Conservation (phyloP, 192 early-diverging fungal genomes). For the Haplosporangium gracile region DNA sequence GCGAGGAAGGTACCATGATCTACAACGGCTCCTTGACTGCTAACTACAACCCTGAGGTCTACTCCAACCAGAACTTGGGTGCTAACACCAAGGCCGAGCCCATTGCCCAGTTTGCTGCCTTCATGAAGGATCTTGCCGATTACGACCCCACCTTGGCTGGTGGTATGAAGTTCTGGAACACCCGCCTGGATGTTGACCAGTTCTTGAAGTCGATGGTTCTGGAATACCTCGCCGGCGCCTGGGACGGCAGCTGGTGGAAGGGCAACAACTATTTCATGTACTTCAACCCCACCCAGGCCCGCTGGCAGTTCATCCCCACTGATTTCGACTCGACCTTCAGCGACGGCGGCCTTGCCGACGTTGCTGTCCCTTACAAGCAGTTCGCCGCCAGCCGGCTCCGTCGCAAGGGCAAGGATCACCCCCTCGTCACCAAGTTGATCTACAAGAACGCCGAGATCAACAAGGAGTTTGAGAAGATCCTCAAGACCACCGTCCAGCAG, state of each 20-base stretch:
- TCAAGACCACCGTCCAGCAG: conserved; percentile 18
- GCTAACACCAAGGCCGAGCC: conserved; percentile 31
- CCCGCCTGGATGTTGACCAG: conserved; percentile 37
- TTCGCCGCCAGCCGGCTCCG: conserved; percentile 34
- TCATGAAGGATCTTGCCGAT: conserved; percentile 46
- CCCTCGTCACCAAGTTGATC: conserved; percentile 52
- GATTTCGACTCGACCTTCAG: conserved; percentile 61
- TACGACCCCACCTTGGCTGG: conserved; percentile 25
- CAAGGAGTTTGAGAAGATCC: conserved; percentile 29
- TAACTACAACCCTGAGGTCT: conserved; percentile 46
- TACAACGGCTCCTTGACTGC: conserved; percentile 32
- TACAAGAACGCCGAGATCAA: conserved; percentile 37
- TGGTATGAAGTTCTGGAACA: conserved; percentile 33
- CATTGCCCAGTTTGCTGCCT: conserved; percentile 43
- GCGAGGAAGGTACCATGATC: conserved; percentile 37
- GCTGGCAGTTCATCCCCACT: conserved; percentile 48
- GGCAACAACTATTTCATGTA: conserved; percentile 59
- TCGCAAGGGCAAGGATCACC: conserved; percentile 23
- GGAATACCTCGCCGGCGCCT: conserved; percentile 55
- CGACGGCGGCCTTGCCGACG: conserved; percentile 34
- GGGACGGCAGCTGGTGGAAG: conserved; percentile 51
- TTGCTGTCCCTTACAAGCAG: conserved; percentile 32
- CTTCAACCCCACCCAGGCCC: conserved; percentile 22
- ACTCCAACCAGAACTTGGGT: conserved; percentile 35
- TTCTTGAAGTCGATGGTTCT: conserved; percentile 46